Conservation (phyloP, 257 asterid genomes). For the Jacaranda copaia region DNA sequence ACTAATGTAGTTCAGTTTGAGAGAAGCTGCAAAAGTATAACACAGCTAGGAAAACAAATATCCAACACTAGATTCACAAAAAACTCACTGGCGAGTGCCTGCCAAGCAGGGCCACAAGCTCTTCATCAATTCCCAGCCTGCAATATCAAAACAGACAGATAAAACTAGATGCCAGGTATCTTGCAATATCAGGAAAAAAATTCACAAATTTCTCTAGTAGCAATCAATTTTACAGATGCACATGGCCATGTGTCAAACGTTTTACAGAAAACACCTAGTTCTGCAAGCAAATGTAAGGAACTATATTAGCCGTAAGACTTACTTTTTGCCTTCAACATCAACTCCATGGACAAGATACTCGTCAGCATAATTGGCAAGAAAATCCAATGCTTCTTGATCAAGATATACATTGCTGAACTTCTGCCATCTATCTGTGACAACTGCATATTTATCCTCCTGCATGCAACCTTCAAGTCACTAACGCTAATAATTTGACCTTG, state of each 20-base stretch:
- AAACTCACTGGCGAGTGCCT: constrained; percentile 70
- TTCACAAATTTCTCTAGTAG: constrained; percentile 22
- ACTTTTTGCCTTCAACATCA: constrained; percentile 99
- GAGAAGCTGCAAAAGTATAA: constrained; percentile 8
- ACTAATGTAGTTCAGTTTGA: constrained; percentile 22
- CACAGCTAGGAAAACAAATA: neutral
- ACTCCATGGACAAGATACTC: constrained; percentile 99
- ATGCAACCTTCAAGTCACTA: constrained; percentile 36
- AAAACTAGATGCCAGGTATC: constrained; percentile 17
- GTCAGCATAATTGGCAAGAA: constrained; percentile 79
- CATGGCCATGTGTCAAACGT: constrained; percentile 8
- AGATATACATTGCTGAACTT: constrained; percentile 87
- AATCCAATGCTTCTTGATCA: constrained; percentile 65
- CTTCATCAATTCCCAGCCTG: constrained; percentile 97
- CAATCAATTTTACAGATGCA: neutral
- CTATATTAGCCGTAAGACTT: constrained; percentile 28
- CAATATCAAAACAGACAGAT: constrained; percentile 31
- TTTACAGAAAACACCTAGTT: constrained; percentile 10
- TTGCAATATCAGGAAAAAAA: constrained; percentile 2
- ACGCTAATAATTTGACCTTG: constrained; percentile 1
- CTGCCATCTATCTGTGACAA: constrained; percentile 99
- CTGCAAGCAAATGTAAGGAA: neutral
- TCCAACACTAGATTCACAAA: constrained; percentile 12
- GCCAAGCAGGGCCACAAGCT: constrained; percentile 90
- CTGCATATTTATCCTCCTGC: constrained; percentile 80